phyloP scores from a whole-genome alignment of 78 protist genomes.

The Dictyostelium intermedium region DNA sequence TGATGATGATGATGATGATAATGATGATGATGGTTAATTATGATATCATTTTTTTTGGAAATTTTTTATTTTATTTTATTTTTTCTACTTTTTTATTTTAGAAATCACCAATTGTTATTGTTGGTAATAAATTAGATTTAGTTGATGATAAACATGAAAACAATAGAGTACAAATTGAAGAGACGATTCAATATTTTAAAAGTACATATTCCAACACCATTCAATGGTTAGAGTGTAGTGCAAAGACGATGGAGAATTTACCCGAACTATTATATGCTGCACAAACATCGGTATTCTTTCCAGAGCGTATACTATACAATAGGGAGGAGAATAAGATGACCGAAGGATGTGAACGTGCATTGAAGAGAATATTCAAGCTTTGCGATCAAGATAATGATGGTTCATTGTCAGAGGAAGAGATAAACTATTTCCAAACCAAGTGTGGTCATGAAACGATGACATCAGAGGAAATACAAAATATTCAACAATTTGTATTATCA shows the following conservation, averaged over 20 bases:
- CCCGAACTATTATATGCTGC: neutral
- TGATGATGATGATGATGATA: no score
- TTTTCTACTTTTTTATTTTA: no score
- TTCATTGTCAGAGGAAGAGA: slow-evolving; percentile 12
- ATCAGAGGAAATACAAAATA: slow-evolving; percentile 7
- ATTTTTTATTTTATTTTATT: no score
- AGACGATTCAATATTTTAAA: slow-evolving; percentile 21
- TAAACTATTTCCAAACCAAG: slow-evolving; percentile 20
- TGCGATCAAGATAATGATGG: slow-evolving; percentile 41
- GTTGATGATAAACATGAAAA: neutral
- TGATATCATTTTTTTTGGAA: neutral
- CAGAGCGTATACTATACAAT: slow-evolving; percentile 37
- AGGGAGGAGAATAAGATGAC: slow-evolving; percentile 5
- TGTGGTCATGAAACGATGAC: slow-evolving; percentile 32
- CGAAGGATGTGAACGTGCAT: neutral
- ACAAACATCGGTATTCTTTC: slow-evolving; percentile 18
- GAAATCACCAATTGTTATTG: slow-evolving; percentile 32
- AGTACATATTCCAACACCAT: slow-evolving; percentile 5
- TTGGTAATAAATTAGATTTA: slow-evolving; percentile 55
- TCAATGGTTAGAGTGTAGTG: slow-evolving; percentile 26
- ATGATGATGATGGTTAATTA: no score
- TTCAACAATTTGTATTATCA: neutral
- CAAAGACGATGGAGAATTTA: neutral
- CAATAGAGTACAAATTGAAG: slow-evolving; percentile 11
- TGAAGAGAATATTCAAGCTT: slow-evolving; percentile 33